phyloP scores from a whole-genome alignment of 108 stramenopile species.

The Cyclotella kingstonii region DNA sequence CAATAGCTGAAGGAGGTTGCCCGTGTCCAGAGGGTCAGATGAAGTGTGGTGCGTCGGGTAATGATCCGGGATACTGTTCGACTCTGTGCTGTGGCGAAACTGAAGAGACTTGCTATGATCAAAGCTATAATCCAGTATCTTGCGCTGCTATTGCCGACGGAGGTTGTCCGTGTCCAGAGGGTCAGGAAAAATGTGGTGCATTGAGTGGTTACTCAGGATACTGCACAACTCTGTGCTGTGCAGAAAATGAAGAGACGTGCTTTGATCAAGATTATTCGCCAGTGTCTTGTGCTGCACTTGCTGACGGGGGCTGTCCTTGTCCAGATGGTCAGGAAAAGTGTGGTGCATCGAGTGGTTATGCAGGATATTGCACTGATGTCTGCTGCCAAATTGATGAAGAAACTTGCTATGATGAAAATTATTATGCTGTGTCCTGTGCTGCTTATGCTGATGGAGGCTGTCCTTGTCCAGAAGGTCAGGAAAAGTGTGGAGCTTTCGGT shows the following conservation, averaged over 20 bases:
- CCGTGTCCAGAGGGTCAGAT: slow-evolving; percentile 8
- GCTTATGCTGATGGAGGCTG: slow-evolving; percentile 4
- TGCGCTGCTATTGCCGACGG: slow-evolving; percentile 4
- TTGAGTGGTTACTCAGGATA: neutral
- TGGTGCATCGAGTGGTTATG: neutral
- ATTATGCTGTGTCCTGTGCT: neutral
- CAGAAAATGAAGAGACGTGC: slow-evolving; percentile 4
- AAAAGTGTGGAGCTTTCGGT: slow-evolving; percentile 1
- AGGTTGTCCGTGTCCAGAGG: slow-evolving; percentile 9
- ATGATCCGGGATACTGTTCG: slow-evolving; percentile 3
- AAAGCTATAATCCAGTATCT: neutral
- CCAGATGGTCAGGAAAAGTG: slow-evolving; percentile 8
- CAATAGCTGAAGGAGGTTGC: slow-evolving; percentile 4
- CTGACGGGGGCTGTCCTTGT: slow-evolving; percentile 7
- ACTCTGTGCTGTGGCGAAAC: neutral
- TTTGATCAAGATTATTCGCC: neutral
- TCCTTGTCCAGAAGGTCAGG: slow-evolving; percentile 6
- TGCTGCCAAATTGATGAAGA: slow-evolving; percentile 8
- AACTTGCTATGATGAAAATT: neutral
- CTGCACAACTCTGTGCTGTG: slow-evolving; percentile 7
- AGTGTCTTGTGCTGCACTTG: neutral
- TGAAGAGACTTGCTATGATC: slow-evolving; percentile 1
- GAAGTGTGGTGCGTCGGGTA: slow-evolving; percentile 2
- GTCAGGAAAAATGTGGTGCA: slow-evolving; percentile 10
- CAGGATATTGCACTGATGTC: slow-evolving; percentile 2